Evolutionary conservation across 768 basidiomycete species (phyloP), one percentile per base, ranked within the genome.

Genomic region (Clavaria fumosa): DNA sequence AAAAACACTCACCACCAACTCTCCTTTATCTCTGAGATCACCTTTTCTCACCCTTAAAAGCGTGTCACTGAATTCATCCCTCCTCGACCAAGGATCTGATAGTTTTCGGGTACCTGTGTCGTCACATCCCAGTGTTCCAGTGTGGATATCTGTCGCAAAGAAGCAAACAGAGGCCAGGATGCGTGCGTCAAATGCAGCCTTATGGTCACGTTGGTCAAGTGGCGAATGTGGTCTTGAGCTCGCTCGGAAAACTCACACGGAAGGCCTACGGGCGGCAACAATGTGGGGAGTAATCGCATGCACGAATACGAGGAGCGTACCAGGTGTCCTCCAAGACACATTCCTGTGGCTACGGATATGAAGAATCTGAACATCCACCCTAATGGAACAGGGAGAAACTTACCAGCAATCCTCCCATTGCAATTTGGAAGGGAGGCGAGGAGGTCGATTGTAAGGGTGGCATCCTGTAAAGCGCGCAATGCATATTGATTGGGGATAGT

Each of bases 91-190:
- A n/a, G n/a, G n/a, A n/a, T n/a, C n/a, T n/a, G n/a, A n/a, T n/a
- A n/a, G n/a, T n/a, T n/a, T n/a, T n/a, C n/a, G n/a, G n/a, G n/a
- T n/a, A n/a, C n/a, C n/a, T n/a, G n/a, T n/a, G n/a, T n/a, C n/a
- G n/a, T n/a, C n/a, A n/a, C n/a, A n/a, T n/a, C 91, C 90, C 15
- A 96, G 74, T 0, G 85, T 75, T 1, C 84, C 84, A 34, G 66
- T 66, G 56, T 97, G 93, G 32, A 97, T 75, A 53, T 93, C 90
- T 11, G 93, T 97, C 2, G 83, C 88, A 51, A 96, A 97, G 63
- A 85, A 96, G 59, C 90, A 95, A 28, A 93, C 83, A 0, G 84
- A 69, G 1, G 91, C 64, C 3, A 85, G 63, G 17, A 95, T 70
- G 23, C 91, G 74, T 4, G 68, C 61, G 53, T 97, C 82, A 51